Conservation (phyloP, 495 filamentous ascomycete species). For the Neurospora sp. region DNA sequence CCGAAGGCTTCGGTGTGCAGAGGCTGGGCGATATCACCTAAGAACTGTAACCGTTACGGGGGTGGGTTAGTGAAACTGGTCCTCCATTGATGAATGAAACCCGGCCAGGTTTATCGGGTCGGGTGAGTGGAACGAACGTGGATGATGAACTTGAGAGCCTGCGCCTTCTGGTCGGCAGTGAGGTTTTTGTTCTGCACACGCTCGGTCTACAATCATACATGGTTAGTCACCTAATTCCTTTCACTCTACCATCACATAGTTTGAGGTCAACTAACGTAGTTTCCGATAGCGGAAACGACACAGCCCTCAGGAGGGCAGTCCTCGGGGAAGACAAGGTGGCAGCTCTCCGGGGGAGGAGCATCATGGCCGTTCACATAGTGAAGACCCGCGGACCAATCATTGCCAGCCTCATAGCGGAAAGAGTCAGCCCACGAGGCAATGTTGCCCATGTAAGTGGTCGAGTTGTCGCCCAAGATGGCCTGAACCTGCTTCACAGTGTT, state of each 20-base stretch:
- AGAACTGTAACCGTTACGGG: slow-evolving; percentile 16
- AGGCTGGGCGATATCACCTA: slow-evolving; percentile 56
- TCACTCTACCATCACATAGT: neutral
- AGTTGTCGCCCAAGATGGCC: slow-evolving; percentile 36
- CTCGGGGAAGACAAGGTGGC: slow-evolving; percentile 43
- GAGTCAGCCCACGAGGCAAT: slow-evolving; percentile 54
- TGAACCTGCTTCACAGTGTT: slow-evolving; percentile 38
- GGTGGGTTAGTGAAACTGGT: neutral
- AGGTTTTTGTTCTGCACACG: slow-evolving; percentile 13
- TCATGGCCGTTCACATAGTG: slow-evolving; percentile 61
- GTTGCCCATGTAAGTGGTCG: slow-evolving; percentile 44
- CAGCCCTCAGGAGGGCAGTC: slow-evolving; percentile 53
- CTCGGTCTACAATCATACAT: slow-evolving; percentile 5
- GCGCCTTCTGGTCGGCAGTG: neutral
- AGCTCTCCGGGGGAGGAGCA: slow-evolving; percentile 42
- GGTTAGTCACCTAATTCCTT: neutral
- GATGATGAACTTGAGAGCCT: slow-evolving; percentile 9
- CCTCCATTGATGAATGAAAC: too few relatives aligned
- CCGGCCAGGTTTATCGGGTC: too few relatives aligned
- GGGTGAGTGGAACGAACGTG: slow-evolving; percentile 12
- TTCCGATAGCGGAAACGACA: slow-evolving; percentile 49
- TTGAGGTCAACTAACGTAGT: slow-evolving; percentile 35
- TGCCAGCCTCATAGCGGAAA: slow-evolving; percentile 44
- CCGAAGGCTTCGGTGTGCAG: slow-evolving; percentile 50
- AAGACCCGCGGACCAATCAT: slow-evolving; percentile 41